A percentile compares a stretch with the other conserved stretches of the same genome.
phyloP scores from a whole-genome alignment of 768 basidiomycete genomes.

The Agaricus sinodeliciosus region DNA sequence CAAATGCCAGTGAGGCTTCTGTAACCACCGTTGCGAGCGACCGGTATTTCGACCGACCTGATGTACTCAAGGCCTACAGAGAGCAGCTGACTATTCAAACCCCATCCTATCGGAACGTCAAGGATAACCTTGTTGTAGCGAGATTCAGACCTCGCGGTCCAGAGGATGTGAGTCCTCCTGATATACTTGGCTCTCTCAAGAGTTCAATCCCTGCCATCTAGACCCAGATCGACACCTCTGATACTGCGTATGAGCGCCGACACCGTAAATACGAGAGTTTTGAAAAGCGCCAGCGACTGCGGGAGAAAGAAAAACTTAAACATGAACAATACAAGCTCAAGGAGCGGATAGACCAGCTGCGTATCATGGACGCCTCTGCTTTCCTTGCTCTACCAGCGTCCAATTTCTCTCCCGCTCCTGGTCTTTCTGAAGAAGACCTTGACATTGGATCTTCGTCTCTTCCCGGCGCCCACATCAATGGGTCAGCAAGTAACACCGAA shows the following conservation, averaged over 20 bases:
- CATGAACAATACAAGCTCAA: conserved; percentile 90
- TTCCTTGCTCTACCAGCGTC: conserved; percentile 59
- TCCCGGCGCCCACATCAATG: conserved; percentile 31
- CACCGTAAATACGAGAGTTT: conserved; percentile 84
- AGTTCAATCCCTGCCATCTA: conserved; percentile 11
- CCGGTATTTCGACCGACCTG: conserved; percentile 72
- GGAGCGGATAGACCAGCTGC: conserved; percentile 81
- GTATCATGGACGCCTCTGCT: conserved; percentile 61
- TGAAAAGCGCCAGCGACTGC: conserved; percentile 77
- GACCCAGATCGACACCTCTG: conserved; percentile 32
- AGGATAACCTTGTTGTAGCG: conserved; percentile 45
- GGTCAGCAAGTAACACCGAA: conserved; percentile 37
- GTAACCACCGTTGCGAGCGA: conserved; percentile 59
- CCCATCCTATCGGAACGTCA: conserved; percentile 53
- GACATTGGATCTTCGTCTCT: conserved; percentile 17
- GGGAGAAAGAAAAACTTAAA: conserved; percentile 89
- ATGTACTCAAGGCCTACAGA: conserved; percentile 65
- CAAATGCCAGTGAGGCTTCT: conserved; percentile 30
- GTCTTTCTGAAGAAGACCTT: conserved; percentile 19
- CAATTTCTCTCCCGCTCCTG: conserved; percentile 40
- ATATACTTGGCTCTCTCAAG: conserved; percentile 6
- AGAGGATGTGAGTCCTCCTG: conserved; percentile 56
- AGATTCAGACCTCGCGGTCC: conserved; percentile 63
- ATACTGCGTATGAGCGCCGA: conserved; percentile 73
- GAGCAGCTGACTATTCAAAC: conserved; percentile 73